These are phyloP conservation scores for Boletus subluridellus DNA, from an alignment of 1,284 basidiomycete species.

Conservation along the genomic window DNA sequence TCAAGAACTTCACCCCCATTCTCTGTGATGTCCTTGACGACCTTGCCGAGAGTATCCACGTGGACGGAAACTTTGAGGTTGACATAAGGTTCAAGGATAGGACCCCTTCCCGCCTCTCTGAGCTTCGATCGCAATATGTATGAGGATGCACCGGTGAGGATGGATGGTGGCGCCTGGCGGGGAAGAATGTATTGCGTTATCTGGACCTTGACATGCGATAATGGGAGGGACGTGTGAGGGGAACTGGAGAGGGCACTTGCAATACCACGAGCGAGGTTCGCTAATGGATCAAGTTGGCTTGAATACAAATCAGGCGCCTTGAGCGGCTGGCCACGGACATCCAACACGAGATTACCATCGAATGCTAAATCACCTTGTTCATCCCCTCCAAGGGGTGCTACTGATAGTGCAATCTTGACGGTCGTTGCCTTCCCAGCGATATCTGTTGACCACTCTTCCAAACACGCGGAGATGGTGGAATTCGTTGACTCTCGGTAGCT, in stretches of 20 bases:
- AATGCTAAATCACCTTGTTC: constrained; percentile 65
- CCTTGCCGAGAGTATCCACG: constrained; percentile 65
- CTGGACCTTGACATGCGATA: constrained; percentile 60
- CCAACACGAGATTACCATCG: constrained; percentile 71
- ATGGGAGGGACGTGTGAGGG: constrained; percentile 66
- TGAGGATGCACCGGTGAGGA: constrained; percentile 63
- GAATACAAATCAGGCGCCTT: constrained; percentile 49
- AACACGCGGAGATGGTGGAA: constrained; percentile 26
- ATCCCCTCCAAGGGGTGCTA: constrained; percentile 50
- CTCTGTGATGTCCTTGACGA: constrained; percentile 75
- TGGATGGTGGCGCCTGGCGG: constrained; percentile 43
- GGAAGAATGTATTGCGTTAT: constrained; percentile 46
- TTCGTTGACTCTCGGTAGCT: constrained; percentile 75
- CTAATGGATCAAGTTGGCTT: constrained; percentile 42
- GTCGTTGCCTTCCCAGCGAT: constrained; percentile 49
- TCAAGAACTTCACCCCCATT: constrained; percentile 70
- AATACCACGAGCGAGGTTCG: constrained; percentile 63
- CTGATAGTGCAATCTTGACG: constrained; percentile 49
- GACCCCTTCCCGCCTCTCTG: constrained; percentile 58
- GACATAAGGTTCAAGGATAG: constrained; percentile 73
- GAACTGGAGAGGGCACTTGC: constrained; percentile 69
- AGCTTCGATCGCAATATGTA: constrained; percentile 59
- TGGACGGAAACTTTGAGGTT: constrained; percentile 61
- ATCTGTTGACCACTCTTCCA: constrained; percentile 58
- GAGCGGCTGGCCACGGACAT: constrained; percentile 48